Evolutionary conservation across 345 rosid species (phyloP).

Genomic region (Angophora floribunda): DNA sequence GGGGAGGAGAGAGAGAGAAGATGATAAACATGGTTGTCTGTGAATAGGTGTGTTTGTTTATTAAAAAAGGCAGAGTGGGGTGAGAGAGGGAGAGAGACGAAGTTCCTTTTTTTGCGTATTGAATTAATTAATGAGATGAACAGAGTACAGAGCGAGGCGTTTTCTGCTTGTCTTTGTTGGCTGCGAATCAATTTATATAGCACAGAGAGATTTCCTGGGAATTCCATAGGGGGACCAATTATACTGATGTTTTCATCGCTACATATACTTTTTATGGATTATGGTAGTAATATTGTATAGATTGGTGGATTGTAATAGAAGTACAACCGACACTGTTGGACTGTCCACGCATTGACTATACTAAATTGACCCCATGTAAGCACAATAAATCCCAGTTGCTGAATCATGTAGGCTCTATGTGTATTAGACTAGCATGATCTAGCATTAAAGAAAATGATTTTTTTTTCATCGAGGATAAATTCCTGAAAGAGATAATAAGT

Average conservation of each 20-base stretch:
- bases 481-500: neutral
- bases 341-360: neutral
- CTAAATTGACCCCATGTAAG: neutral
- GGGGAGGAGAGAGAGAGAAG: neutral
- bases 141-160: conserved; percentile 22
- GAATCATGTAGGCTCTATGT: neutral
- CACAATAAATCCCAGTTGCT: neutral
- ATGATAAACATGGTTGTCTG: neutral
- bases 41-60: neutral
- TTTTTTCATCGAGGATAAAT: neutral
- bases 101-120: neutral
- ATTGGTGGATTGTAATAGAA: neutral
- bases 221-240: neutral
- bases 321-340: neutral
- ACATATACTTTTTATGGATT: neutral
- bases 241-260: neutral
- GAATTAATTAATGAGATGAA: conserved; percentile 5
- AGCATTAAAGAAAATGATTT: neutral
- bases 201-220: conserved; percentile 2
- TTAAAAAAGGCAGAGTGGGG: neutral
- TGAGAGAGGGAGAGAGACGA: neutral
- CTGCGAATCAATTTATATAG: conserved; percentile 16
- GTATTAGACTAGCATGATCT: neutral
- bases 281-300: neutral
- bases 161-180: conserved; percentile 35